These are phyloP conservation scores for Cryptosporidium muris DNA, from an alignment of 169 alveolate genomes.

Conservation along the genomic window DNA sequence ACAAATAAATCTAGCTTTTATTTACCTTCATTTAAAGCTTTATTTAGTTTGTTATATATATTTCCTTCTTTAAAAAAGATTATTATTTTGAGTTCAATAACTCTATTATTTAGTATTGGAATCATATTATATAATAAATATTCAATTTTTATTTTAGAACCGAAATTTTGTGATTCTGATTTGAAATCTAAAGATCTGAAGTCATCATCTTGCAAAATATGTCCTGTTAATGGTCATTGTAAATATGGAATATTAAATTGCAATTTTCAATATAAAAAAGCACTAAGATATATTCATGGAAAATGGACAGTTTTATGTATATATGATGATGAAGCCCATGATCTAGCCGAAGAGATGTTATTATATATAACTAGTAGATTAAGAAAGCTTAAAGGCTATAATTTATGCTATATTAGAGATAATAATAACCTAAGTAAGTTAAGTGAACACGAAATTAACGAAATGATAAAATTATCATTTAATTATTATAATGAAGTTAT, in stretches of 20 bases:
- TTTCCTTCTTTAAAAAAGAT: no score
- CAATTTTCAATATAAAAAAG: constrained; percentile 20
- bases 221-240: constrained; percentile 37
- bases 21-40: no score
- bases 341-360: constrained; percentile 54
- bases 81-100: neutral
- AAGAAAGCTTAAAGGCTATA: constrained; percentile 23
- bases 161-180: constrained; percentile 29
- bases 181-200: neutral
- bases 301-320: constrained; percentile 35
- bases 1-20: no score
- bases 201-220: neutral
- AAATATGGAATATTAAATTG: constrained; percentile 40
- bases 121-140: neutral
- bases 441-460: constrained; percentile 37
- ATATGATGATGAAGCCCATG: constrained; percentile 47
- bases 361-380: constrained; percentile 26
- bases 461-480: constrained; percentile 35
- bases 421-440: neutral
- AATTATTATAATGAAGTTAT: constrained; percentile 7
- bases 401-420: constrained; percentile 1
- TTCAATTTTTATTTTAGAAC: constrained; percentile 20
- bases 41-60: no score
- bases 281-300: neutral
- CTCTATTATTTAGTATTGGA: neutral